phyloP scores from a whole-genome alignment of 352 stramenopile genomes.

The Pythium insidiosum region DNA sequence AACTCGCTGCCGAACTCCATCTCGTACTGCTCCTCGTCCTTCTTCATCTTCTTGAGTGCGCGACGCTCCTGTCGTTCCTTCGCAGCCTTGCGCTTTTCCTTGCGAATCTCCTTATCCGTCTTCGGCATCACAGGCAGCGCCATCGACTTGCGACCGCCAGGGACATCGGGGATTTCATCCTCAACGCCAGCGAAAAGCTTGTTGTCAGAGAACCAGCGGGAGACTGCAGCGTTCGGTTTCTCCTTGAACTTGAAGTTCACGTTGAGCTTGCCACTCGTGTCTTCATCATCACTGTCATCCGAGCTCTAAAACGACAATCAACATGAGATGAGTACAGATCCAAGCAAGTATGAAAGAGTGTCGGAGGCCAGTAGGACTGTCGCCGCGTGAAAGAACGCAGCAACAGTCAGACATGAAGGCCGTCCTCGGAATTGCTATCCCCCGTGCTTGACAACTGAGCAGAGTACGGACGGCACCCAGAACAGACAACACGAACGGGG shows the following conservation, averaged over 20 bases:
- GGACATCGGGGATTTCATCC: conserved; percentile 28
- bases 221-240: conserved; percentile 65
- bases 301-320: conserved; percentile 50
- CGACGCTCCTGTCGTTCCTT: conserved; percentile 88
- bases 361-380: conserved; percentile 78
- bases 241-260: conserved; percentile 74
- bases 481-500: conserved; percentile 91
- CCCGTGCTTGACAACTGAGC: conserved; percentile 91
- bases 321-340: neutral
- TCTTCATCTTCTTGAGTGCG: conserved; percentile 63
- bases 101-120: conserved; percentile 97
- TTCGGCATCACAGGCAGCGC: conserved; percentile 89
- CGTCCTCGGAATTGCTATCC: conserved; percentile 54
- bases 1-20: conserved; percentile 72
- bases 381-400: conserved; percentile 23
- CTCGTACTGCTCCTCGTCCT: conserved; percentile 81
- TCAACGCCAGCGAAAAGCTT: conserved; percentile 74
- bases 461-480: conserved; percentile 80
- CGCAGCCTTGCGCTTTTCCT: conserved; percentile 95
- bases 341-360: no score
- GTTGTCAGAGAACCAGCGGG: conserved; percentile 81
- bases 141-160: conserved; percentile 10
- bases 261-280: conserved; percentile 45
- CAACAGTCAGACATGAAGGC: conserved; percentile 79
- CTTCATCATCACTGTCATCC: conserved; percentile 44